phyloP scores from a whole-genome alignment of 345 rosid species.

The Schrenkiella parvula region DNA sequence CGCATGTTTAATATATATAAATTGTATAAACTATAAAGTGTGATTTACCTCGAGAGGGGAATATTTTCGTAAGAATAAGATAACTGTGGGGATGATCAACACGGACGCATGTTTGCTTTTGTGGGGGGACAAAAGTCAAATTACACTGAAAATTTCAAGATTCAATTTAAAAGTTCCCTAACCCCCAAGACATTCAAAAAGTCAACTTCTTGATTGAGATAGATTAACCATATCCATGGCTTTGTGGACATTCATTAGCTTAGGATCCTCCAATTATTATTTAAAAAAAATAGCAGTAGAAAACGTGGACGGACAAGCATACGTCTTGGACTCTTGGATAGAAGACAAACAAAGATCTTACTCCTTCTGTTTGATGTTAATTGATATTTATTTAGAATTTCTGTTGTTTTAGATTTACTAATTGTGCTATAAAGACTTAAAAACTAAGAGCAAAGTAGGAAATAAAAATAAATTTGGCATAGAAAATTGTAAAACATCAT shows the following conservation, averaged over 20 bases:
- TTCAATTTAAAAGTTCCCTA: slow-evolving; percentile 16
- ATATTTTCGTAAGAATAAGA: slow-evolving; percentile 8
- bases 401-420: background rate
- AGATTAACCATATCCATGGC: slow-evolving; percentile 23
- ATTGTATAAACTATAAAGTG: background rate
- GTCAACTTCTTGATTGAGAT: slow-evolving; percentile 26
- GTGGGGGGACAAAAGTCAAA: slow-evolving; percentile 27
- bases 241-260: slow-evolving; percentile 4
- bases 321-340: background rate
- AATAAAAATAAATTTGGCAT: background rate
- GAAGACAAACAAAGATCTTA: background rate
- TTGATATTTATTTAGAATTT: background rate
- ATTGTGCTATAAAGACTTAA: background rate
- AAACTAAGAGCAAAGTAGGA: background rate
- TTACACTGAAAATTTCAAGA: slow-evolving; percentile 16
- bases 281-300: background rate
- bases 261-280: slow-evolving; percentile 22
- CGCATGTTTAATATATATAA: too few species aligned
- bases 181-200: slow-evolving; percentile 10
- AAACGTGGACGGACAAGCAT: background rate
- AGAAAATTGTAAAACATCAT: background rate
- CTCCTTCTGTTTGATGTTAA: background rate
- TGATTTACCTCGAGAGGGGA: slow-evolving; percentile 26
- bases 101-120: slow-evolving; percentile 29
- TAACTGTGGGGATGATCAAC: slow-evolving; percentile 26